These are phyloP conservation scores for Apiospora aurea DNA, from an alignment of 2,329 filamentous ascomycete species.

Conservation along the genomic window DNA sequence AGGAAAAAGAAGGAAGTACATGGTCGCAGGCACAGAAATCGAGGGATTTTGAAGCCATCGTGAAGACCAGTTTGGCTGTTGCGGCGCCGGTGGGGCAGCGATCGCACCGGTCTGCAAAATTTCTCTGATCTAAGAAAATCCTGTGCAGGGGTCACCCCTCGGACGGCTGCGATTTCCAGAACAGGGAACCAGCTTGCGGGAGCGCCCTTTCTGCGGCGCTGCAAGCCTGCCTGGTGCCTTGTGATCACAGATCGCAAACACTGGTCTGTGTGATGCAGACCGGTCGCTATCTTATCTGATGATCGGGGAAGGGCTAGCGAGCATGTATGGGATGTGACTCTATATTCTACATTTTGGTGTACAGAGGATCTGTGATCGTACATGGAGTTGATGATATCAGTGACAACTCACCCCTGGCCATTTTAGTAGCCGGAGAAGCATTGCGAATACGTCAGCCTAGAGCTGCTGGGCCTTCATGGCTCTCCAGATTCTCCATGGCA, in stretches of 20 bases:
- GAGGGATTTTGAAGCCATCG: conserved; percentile 18
- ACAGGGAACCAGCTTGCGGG: conserved; percentile 18
- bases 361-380: not conserved
- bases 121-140: conserved; percentile 19
- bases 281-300: conserved; percentile 9
- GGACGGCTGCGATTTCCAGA: conserved; percentile 8
- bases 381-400: not conserved
- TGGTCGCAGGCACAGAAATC: not conserved
- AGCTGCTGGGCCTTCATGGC: conserved; percentile 57
- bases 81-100: not conserved
- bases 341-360: conserved; percentile 11
- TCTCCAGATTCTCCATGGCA: conserved; percentile 78
- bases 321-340: not conserved
- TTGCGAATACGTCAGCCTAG: conserved; percentile 38
- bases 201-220: not conserved
- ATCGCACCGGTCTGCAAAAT: conserved; percentile 16
- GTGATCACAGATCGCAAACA: not conserved
- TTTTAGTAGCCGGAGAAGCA: not conserved
- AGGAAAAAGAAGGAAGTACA: no score
- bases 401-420: not conserved
- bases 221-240: not conserved
- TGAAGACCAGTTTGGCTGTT: not conserved
- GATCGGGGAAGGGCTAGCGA: not conserved
- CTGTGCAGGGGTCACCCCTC: conserved; percentile 12
- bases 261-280: conserved; percentile 6